Conservation (phyloP, 108 stramenopile species). For the Pseudonitzschia multiseries region DNA sequence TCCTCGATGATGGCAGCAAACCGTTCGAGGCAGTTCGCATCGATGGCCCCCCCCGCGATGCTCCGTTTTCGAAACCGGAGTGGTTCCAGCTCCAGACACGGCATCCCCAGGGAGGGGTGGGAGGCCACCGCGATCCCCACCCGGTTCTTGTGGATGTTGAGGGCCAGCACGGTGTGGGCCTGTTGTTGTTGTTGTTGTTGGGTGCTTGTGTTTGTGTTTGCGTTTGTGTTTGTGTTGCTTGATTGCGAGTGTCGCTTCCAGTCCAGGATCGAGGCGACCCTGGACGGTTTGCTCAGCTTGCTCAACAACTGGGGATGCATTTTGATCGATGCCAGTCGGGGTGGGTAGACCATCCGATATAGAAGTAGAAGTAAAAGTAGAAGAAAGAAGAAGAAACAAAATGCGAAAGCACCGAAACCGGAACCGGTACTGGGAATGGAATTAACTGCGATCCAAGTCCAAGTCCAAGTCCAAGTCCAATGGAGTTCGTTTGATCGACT, state of each 20-base stretch:
- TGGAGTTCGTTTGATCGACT: too few species aligned
- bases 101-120: constrained; percentile 22
- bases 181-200: too few species aligned
- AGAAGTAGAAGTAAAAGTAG: too few species aligned
- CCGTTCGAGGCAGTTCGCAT: constrained; percentile 18
- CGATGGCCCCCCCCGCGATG: constrained; percentile 10
- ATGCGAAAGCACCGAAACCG: too few species aligned
- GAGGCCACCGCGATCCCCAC: constrained; percentile 34
- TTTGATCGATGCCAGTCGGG: background rate
- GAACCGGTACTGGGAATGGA: too few species aligned
- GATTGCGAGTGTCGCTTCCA: constrained; percentile 21
- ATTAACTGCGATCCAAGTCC: too few species aligned
- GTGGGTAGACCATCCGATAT: too few species aligned
- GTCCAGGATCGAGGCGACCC: constrained; percentile 19
- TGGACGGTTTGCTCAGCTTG: constrained; percentile 21
- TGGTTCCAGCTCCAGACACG: constrained; percentile 28
- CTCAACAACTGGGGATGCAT: constrained; percentile 19
- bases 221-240: too few species aligned
- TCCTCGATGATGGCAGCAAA: constrained; percentile 24
- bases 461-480: too few species aligned
- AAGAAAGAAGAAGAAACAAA: too few species aligned
- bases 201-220: too few species aligned
- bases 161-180: constrained; percentile 11
- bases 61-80: constrained; percentile 15
- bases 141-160: constrained; percentile 36